Evolutionary conservation across 371 early-diverging fungal genomes (phyloP).

Genomic region (Basidiobolus heterosporus): DNA sequence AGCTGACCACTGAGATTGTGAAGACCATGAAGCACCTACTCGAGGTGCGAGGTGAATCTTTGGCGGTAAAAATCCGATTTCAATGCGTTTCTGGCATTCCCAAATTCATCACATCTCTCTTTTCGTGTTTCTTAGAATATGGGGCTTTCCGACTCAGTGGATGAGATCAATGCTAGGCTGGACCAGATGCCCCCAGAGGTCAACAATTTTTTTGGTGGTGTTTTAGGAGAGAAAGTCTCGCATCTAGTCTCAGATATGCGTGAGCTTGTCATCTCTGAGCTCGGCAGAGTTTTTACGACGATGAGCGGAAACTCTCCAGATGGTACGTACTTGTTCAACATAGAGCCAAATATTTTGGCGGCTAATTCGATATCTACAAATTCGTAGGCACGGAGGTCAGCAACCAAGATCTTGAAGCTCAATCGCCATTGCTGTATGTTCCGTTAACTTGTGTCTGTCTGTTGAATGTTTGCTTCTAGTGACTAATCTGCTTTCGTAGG

Average conservation of each 20-base stretch:
- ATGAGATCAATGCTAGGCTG: not conserved
- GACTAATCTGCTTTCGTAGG: too few species aligned
- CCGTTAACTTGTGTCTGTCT: not conserved
- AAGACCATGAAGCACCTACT: conserved; percentile 17
- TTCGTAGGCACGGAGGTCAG: not conserved
- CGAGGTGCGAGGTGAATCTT: conserved; percentile 9
- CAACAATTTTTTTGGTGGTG: conserved; percentile 1
- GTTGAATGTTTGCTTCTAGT: not conserved
- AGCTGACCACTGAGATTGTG: conserved; percentile 16
- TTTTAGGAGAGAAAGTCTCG: conserved; percentile 4
- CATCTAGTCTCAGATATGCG: conserved; percentile 4
- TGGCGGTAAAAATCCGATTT: conserved; percentile 2
- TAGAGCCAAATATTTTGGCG: not conserved
- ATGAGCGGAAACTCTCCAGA: not conserved
- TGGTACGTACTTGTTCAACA: not conserved
- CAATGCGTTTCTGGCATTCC: too few species aligned
- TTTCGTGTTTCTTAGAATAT: not conserved
- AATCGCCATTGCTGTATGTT: not conserved
- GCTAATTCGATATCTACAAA: not conserved
- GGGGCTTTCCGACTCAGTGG: conserved; percentile 2
- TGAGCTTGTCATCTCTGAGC: conserved; percentile 1
- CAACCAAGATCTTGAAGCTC: not conserved
- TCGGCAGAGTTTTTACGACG: conserved; percentile 2
- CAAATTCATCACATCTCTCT: conserved; percentile 2
- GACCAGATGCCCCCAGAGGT: not conserved